Base-by-base conservation (phyloP, 148 eudicot genomes). In the Linanthus parryae region DNA sequence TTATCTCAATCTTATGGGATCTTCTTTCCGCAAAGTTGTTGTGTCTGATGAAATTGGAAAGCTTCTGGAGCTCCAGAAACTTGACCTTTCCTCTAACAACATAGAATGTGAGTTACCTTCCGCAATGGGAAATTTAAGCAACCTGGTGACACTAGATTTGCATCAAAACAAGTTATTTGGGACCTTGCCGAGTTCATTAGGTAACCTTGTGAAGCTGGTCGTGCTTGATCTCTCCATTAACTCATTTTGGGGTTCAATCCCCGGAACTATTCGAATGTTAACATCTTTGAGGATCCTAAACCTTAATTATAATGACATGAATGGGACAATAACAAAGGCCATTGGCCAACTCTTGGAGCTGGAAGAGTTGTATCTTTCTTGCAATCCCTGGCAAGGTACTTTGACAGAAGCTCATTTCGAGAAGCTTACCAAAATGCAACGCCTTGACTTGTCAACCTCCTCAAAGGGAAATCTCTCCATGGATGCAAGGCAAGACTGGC, bases 281-380 rank as follows among this genome's bases (percentile, higher is more conserved):
- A 46, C 48, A 14, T 44, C 64, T 17, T 26, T 61, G 45, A 43
- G 7, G 23, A 1, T 0, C 0, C 33, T 67, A 25, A 11, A 19
- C 30, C 29, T 67, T 29, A 19, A 35, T 9, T 1, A n/a, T 16
- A 67, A 66, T 23, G 24, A 29, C 11, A 29, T 67, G 7, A 54
- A 26, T 23, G 56, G 51, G 48, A 30, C 63, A 17, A 27, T 59
- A 8, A 54, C 59, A 10, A 19, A 59, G 22, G 46, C 42, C 30
- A 17, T 66, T 20, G 30, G 71, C 25, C 54, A 47, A 24, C 71
- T 67, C 13, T 29, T 8, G 21, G 47, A 46, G 37, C 41, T 67
- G 16, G 41, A 60, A 41, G 3, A 0, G 0, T 10, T 61, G 42
- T 5, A 0, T 3, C 4, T 60, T 1, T 5, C 1, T 2, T 5